Evolutionary conservation across 768 basidiomycete genomes (phyloP).

Genomic region (Nidularia sp.): DNA sequence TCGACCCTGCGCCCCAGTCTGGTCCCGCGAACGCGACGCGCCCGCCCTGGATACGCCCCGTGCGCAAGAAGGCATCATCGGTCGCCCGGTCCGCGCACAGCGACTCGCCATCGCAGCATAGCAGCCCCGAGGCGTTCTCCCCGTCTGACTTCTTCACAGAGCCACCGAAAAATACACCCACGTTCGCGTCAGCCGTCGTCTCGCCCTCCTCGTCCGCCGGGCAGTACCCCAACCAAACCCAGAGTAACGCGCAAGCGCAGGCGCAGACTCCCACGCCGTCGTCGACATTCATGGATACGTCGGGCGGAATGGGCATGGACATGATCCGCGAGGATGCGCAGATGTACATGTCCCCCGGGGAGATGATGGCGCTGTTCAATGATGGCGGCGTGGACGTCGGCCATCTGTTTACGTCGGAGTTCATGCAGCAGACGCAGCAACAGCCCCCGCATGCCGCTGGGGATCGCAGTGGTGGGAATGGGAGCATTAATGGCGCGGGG

Average conservation of each 20-base stretch:
- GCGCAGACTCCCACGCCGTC: conserved; percentile 9
- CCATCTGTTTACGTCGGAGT: conserved; percentile 2
- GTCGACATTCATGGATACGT: conserved; percentile 29
- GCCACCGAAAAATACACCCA: conserved; percentile 25
- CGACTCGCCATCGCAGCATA: conserved; percentile 41
- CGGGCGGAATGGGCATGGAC: conserved; percentile 34
- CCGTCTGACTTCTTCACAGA: conserved; percentile 63
- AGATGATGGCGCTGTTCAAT: conserved; percentile 61
- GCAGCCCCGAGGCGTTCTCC: conserved; percentile 67
- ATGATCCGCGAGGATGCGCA: conserved; percentile 42
- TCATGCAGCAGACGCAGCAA: conserved; percentile 8
- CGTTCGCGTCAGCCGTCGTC: conserved; percentile 16
- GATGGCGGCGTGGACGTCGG: conserved; percentile 36
- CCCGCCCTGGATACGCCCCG: conserved; percentile 87
- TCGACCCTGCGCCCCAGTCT: conserved; percentile 63
- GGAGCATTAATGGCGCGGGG: conserved; percentile 1
- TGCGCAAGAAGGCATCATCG: conserved; percentile 69
- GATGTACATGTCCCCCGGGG: conserved; percentile 53
- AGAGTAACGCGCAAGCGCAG: conserved; percentile 6
- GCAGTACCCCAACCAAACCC: conserved; percentile 4
- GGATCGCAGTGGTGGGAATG: background rate
- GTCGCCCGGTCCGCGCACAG: conserved; percentile 39
- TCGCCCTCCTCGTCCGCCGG: conserved; percentile 10
- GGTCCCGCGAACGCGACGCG: conserved; percentile 43
- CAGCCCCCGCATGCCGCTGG: background rate